Evolutionary conservation across 2,329 filamentous ascomycete genomes (phyloP).

Genomic region (Aspergillus chevalieri): DNA sequence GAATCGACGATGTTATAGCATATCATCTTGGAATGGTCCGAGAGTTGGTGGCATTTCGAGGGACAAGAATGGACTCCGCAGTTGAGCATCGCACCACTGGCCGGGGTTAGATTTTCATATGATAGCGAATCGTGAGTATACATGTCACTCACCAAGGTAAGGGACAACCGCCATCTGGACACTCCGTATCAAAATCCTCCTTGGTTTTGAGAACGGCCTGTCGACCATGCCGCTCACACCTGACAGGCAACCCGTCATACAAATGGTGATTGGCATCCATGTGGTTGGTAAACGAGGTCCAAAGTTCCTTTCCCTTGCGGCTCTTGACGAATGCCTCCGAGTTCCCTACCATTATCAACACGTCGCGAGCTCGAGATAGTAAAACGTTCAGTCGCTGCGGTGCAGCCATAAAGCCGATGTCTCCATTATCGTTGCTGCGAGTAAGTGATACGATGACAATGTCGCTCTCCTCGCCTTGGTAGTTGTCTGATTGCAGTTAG

Average conservation of each 20-base stretch:
- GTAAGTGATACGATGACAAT: conserved; percentile 65
- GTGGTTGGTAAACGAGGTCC: conserved; percentile 53
- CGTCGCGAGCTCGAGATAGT: conserved; percentile 59
- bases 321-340: conserved; percentile 58
- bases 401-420: conserved; percentile 65
- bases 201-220: conserved; percentile 43
- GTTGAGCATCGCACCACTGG: conserved; percentile 41
- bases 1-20: conserved; percentile 41
- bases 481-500: conserved; percentile 54
- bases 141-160: conserved; percentile 50
- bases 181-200: conserved; percentile 55
- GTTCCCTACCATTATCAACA: conserved; percentile 65
- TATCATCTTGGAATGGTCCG: conserved; percentile 52
- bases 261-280: conserved; percentile 49
- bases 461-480: conserved; percentile 70
- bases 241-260: conserved; percentile 55
- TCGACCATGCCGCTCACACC: conserved; percentile 55
- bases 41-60: conserved; percentile 56
- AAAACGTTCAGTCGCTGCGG: conserved; percentile 65
- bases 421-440: conserved; percentile 55
- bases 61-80: conserved; percentile 58
- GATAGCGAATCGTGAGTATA: no score
- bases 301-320: conserved; percentile 52
- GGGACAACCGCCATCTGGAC: conserved; percentile 65
- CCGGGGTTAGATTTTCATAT: not conserved